A percentile compares a stretch with the other conserved stretches of the same genome.
Evolutionary conservation across 225 moss, liverwort and hornwort species (phyloP).

Genomic region (Takakia lepidozioides): DNA sequence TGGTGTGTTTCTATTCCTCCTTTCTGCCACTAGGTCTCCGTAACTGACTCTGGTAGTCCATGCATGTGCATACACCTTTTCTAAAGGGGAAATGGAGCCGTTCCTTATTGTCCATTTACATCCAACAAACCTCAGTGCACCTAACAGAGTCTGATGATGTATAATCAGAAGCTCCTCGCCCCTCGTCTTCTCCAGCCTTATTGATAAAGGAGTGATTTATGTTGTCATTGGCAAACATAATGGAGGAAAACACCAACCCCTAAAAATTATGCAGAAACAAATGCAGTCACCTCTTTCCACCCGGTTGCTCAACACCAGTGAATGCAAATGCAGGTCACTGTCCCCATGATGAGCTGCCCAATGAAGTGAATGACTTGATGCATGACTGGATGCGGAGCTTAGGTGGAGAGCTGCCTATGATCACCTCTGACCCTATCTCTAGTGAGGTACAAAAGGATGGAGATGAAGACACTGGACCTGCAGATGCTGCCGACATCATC

Average conservation of each 20-base stretch:
- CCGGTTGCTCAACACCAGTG: too few relatives aligned
- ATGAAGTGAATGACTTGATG: constrained; percentile 63
- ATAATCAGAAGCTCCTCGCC: too few relatives aligned
- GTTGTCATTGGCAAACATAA: too few relatives aligned
- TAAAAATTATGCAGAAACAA: too few relatives aligned
- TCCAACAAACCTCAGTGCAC: too few relatives aligned
- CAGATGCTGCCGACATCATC: constrained; percentile 29
- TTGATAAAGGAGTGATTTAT: too few relatives aligned
- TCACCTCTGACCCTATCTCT: constrained; percentile 2
- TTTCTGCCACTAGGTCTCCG: background rate
- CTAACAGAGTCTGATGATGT: too few relatives aligned
- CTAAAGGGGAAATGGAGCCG: background rate
- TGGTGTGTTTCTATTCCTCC: constrained; percentile 23
- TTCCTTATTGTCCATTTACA: background rate
- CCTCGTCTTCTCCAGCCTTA: too few relatives aligned
- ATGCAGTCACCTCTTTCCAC: too few relatives aligned
- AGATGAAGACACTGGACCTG: constrained; percentile 36
- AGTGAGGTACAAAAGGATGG: too few relatives aligned
- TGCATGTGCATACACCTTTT: background rate
- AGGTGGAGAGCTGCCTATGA: constrained; percentile 1
- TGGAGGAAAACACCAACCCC: too few relatives aligned
- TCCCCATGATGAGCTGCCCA: constrained; percentile 95
- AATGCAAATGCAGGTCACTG: constrained; percentile 64
- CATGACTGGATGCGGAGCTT: constrained; percentile 27
- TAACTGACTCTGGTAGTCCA: too few relatives aligned